A percentile compares a stretch with the other conserved stretches of the same genome.
Conservation (phyloP, 2,329 filamentous ascomycete genomes). For the Fusarium sp. region DNA sequence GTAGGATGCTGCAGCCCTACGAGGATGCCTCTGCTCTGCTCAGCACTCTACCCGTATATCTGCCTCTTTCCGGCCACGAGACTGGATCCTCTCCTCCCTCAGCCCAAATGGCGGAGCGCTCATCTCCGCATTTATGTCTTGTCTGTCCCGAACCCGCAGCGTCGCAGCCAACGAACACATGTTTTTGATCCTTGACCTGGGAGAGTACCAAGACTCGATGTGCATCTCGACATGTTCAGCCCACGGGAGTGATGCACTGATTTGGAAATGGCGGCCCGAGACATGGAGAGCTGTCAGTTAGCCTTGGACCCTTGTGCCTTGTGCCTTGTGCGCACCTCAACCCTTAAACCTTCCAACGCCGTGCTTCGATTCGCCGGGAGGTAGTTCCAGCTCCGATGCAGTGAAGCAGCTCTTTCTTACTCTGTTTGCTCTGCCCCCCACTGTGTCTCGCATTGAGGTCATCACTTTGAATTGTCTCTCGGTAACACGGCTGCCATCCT, state of each 20-base stretch:
- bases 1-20: conserved; percentile 45
- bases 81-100: neutral
- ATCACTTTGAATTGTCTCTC: conserved; percentile 25
- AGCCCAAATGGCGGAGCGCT: conserved; percentile 24
- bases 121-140: conserved; percentile 13
- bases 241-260: conserved; percentile 34
- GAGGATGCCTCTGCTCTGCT: conserved; percentile 1
- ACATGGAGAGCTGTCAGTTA: conserved; percentile 28
- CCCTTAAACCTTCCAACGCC: neutral
- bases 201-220: conserved; percentile 11
- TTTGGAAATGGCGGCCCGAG: conserved; percentile 40
- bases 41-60: neutral
- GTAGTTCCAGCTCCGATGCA: conserved; percentile 36
- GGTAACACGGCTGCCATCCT: conserved; percentile 8
- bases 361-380: conserved; percentile 6
- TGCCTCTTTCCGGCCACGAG: neutral
- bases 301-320: conserved; percentile 16
- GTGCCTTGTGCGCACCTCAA: conserved; percentile 8
- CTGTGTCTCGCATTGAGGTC: conserved; percentile 36
- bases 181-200: neutral
- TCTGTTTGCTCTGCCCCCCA: conserved; percentile 1
- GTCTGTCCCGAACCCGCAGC: conserved; percentile 9
- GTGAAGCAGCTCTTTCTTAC: conserved; percentile 24
- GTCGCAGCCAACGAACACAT: conserved; percentile 8
- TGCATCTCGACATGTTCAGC: conserved; percentile 29